These are phyloP conservation scores for Cynara cardunculus DNA, from an alignment of 129 eudicot species.

Conservation along the genomic window DNA sequence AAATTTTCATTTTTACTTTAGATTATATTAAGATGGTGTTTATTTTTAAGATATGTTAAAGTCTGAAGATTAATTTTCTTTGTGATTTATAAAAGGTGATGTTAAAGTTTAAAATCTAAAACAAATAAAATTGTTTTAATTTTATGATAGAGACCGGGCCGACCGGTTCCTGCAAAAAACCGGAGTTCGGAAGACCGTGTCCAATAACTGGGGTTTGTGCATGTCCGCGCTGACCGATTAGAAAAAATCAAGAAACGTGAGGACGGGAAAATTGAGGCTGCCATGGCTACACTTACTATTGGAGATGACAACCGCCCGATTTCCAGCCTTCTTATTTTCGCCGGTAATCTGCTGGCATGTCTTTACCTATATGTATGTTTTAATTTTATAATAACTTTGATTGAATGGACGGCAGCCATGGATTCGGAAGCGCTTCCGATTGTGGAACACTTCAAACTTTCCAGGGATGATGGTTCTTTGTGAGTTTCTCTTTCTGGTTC, in stretches of 20 bases:
- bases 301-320: conserved; percentile 31
- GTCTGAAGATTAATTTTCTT: no score
- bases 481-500: conserved; percentile 25
- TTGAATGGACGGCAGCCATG: conserved; percentile 50
- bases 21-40: no score
- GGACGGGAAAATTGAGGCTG: neutral
- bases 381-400: neutral
- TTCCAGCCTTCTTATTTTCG: conserved; percentile 52
- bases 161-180: neutral
- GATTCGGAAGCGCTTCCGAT: conserved; percentile 76
- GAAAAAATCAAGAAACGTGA: neutral
- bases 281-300: conserved; percentile 19
- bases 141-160: no score
- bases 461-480: conserved; percentile 49
- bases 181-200: neutral
- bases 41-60: no score
- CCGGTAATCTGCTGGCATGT: conserved; percentile 37
- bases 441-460: conserved; percentile 51
- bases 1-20: no score
- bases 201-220: neutral
- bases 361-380: neutral
- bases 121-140: no score
- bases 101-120: no score
- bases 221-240: neutral
- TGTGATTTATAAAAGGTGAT: no score